Conservation (phyloP, 768 basidiomycete genomes). For the Lyophyllum shimeji region DNA sequence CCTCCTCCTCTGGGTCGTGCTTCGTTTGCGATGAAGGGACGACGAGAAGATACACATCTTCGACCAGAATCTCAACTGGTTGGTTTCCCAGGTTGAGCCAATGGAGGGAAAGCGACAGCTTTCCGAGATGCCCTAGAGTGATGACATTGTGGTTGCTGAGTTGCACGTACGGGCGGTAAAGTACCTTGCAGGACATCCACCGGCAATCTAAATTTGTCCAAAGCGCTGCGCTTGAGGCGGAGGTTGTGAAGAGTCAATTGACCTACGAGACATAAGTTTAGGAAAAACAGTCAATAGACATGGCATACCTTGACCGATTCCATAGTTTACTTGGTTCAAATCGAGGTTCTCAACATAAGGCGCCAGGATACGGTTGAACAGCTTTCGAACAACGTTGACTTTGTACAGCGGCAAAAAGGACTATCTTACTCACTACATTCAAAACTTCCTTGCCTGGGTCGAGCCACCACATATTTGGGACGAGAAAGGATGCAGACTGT, state of each 20-base stretch:
- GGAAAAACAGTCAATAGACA: neutral
- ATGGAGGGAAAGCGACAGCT: slow-evolving; percentile 80
- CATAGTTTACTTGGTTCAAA: slow-evolving; percentile 92
- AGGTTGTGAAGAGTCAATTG: slow-evolving; percentile 78
- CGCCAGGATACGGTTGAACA: slow-evolving; percentile 89
- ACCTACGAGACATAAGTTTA: slow-evolving; percentile 38
- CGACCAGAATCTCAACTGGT: slow-evolving; percentile 87
- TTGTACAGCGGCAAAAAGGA: neutral
- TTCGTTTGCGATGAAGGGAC: slow-evolving; percentile 73
- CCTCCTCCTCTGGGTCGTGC: slow-evolving; percentile 82
- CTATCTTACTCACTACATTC: slow-evolving; percentile 58
- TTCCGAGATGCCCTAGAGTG: slow-evolving; percentile 74
- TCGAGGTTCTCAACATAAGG: slow-evolving; percentile 97
- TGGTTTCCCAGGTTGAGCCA: slow-evolving; percentile 89
- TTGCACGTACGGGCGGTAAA: neutral
- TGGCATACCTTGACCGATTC: slow-evolving; percentile 74
- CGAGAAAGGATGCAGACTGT: neutral
- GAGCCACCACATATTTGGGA: slow-evolving; percentile 72
- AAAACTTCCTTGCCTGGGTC: slow-evolving; percentile 85
- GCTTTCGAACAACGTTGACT: slow-evolving; percentile 25
- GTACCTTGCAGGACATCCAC: slow-evolving; percentile 94
- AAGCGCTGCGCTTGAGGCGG: slow-evolving; percentile 86
- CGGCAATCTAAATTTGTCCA: slow-evolving; percentile 94
- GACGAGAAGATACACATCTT: slow-evolving; percentile 94
- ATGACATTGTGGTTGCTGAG: neutral